Conservation (phyloP, 1,284 basidiomycete genomes). For the Phenoliferia sp. region DNA sequence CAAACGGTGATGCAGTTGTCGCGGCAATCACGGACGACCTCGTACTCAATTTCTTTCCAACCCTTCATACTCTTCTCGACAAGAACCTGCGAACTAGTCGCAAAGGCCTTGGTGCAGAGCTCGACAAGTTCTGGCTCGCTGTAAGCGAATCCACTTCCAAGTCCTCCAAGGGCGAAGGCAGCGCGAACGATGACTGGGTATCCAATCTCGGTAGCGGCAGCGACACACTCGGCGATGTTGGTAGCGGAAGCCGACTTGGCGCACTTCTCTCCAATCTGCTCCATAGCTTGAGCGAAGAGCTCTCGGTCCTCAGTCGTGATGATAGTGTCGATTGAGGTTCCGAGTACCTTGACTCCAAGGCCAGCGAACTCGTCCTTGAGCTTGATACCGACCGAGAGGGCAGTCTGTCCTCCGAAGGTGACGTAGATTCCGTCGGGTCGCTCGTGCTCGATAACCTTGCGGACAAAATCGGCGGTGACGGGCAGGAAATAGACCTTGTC, state of each 20-base stretch:
- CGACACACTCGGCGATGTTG: slow-evolving; percentile 69
- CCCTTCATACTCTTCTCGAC: slow-evolving; percentile 99
- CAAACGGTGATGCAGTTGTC: slow-evolving; percentile 99
- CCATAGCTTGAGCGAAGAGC: slow-evolving; percentile 92
- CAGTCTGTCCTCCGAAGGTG: slow-evolving; percentile 97
- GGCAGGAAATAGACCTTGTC: slow-evolving; percentile 99
- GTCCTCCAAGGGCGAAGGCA: slow-evolving; percentile 90
- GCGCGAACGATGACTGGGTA: slow-evolving; percentile 96
- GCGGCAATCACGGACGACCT: slow-evolving; percentile 95
- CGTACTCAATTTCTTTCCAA: slow-evolving; percentile 99
- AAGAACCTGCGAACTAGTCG: slow-evolving; percentile 92
- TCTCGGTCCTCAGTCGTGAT: slow-evolving; percentile 96
- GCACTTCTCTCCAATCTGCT: slow-evolving; percentile 90
- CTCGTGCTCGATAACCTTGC: slow-evolving; percentile 97
- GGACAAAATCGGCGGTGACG: slow-evolving; percentile 94
- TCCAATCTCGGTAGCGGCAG: slow-evolving; percentile 82
- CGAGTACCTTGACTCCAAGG: slow-evolving; percentile 86
- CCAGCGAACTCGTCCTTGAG: slow-evolving; percentile 90
- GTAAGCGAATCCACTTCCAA: slow-evolving; percentile 92
- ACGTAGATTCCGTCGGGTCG: slow-evolving; percentile 98
- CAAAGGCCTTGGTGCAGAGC: slow-evolving; percentile 88
- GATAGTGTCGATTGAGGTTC: slow-evolving; percentile 95
- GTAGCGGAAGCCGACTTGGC: slow-evolving; percentile 82
- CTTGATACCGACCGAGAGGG: slow-evolving; percentile 92
- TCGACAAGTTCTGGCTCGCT: slow-evolving; percentile 80